Percentiles rank a stretch among this genome's conserved stretches.
Evolutionary conservation across 2,329 filamentous ascomycete species (phyloP).

Genomic region (Hypocrella siamensis): DNA sequence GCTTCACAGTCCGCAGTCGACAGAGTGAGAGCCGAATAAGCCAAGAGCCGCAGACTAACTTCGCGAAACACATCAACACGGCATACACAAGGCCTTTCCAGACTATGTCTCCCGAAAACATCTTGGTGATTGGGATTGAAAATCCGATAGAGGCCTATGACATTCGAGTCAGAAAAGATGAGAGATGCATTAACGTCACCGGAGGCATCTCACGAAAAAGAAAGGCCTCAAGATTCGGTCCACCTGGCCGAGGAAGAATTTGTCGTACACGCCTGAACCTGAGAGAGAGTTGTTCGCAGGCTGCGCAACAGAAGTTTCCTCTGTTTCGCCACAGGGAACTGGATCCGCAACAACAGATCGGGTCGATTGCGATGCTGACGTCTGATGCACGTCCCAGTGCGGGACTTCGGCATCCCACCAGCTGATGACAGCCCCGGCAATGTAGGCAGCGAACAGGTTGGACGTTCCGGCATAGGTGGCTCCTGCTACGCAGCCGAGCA

Average conservation of each 20-base stretch:
- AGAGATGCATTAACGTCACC: not conserved
- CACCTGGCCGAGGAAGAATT: conserved; percentile 22
- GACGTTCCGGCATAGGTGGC: conserved; percentile 47
- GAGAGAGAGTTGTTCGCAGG: not conserved
- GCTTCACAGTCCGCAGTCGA: not conserved
- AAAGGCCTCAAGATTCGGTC: conserved; percentile 47
- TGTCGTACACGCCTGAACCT: conserved; percentile 16
- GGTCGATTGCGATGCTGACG: not conserved
- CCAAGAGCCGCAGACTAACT: conserved; percentile 45
- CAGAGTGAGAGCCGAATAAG: conserved; percentile 19
- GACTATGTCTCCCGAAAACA: conserved; percentile 47
- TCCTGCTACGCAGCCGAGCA: conserved; percentile 32
- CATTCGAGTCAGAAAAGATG: not conserved
- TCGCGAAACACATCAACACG: conserved; percentile 50
- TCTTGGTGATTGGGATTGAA: conserved; percentile 55
- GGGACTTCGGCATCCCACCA: conserved; percentile 37
- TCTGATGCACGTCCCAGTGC: conserved; percentile 6
- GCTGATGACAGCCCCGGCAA: conserved; percentile 40
- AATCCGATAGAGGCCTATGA: conserved; percentile 46
- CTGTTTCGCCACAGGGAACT: not conserved
- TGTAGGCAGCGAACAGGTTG: conserved; percentile 45
- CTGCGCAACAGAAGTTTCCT: not conserved
- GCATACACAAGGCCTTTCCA: conserved; percentile 60
- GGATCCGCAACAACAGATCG: not conserved
- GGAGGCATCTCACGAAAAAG: conserved; percentile 42